Evolutionary conservation across 768 basidiomycete genomes (phyloP).

Genomic region (Phanerodontia chrysosporium): DNA sequence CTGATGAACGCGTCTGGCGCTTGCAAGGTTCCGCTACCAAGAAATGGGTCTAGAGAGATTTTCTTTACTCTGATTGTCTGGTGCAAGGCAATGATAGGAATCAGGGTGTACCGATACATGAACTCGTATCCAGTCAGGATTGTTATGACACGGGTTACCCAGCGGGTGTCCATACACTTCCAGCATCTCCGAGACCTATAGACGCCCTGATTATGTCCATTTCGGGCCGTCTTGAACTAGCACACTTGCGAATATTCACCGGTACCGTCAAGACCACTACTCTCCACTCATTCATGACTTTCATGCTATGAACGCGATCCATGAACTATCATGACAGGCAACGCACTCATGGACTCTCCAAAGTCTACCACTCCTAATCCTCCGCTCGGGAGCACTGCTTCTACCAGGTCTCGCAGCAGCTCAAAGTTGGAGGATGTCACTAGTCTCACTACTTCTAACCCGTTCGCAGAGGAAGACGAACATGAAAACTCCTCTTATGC

Average conservation of each 20-base stretch:
- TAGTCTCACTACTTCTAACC: constrained; percentile 83
- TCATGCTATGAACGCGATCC: constrained; percentile 5
- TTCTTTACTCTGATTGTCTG: too few species aligned
- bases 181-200: not conserved
- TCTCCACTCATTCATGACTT: not conserved
- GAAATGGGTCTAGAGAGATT: not conserved
- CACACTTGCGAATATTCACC: not conserved
- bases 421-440: constrained; percentile 61
- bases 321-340: not conserved
- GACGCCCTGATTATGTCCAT: not conserved
- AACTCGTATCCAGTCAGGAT: too few species aligned
- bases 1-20: not conserved
- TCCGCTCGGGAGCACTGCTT: constrained; percentile 24
- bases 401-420: constrained; percentile 60
- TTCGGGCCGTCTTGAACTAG: not conserved
- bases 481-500: constrained; percentile 85
- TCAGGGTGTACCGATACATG: too few species aligned
- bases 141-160: too few species aligned
- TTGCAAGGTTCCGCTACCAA: not conserved
- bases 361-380: constrained; percentile 19
- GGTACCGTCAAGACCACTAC: not conserved
- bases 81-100: too few species aligned
- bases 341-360: constrained; percentile 31
- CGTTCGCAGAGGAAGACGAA: constrained; percentile 91
- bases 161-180: not conserved